Base-by-base conservation (phyloP, 129 eudicot genomes). In the Arctium lappa region DNA sequence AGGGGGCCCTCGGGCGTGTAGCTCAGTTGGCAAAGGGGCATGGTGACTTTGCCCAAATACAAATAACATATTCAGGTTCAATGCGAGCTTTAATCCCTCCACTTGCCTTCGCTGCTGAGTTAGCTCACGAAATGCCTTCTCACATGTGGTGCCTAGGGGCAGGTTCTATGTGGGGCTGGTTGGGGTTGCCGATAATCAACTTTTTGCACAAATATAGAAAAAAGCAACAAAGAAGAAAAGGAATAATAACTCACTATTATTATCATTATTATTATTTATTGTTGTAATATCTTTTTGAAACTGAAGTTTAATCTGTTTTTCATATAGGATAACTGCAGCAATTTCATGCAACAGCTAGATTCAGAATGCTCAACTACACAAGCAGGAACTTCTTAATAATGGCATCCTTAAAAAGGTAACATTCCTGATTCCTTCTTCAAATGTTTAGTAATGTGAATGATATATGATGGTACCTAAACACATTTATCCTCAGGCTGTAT, bases 311-410 rank as follows among this genome's bases (percentile, higher is more conserved):
- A 65, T 78, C 6, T 78, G 31, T 33, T 63, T 77, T 44, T 18
- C 81, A 34, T 46, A 42, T 73, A 88, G 89, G 76, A 62, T 65
- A 74, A 86, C 73, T 76, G 81, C 85, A 84, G 48, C 81, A 75
- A 71, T 37, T 74, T 39, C 33, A 63, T 78, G 18, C 82, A 77
- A 74, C 86, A 85, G 78, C 86, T 78, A 34, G 93, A 85, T 77
- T 87, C 90, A 10, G 91, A 85, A 78, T 87, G 90, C 84, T 87
- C 89, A 56, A 77, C 89, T 38, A 82, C 91, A 73, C 93, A 83
- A 83, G 79, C 60, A 46, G 76, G 84, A 84, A 44, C 65, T 11
- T 80, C 86, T 42, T 77, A 72, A 89, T 44, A 69, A 66, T 65
- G 56, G 3, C 30, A 75, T 39, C 36, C 42, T 27, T 63, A 9